These are phyloP conservation scores for Neurospora cerealis DNA, from an alignment of 495 filamentous ascomycete genomes.

Conservation along the genomic window DNA sequence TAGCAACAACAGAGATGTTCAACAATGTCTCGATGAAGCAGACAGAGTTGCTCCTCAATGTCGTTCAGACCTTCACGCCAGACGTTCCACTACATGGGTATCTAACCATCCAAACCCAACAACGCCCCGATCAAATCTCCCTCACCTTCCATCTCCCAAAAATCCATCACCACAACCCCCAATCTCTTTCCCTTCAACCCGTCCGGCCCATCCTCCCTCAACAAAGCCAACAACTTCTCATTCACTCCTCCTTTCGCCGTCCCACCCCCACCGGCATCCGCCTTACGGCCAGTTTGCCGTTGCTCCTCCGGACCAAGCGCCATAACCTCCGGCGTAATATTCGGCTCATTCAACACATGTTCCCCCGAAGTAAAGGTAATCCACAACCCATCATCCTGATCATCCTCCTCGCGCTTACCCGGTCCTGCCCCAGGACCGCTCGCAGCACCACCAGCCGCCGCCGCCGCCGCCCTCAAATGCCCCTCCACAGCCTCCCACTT, in stretches of 20 bases:
- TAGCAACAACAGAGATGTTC: neutral
- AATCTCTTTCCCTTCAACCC: neutral
- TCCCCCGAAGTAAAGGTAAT: constrained; percentile 41
- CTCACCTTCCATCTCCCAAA: neutral
- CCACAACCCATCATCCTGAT: constrained; percentile 27
- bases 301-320: constrained; percentile 12
- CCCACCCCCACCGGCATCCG: neutral
- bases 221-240: neutral
- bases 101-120: neutral
- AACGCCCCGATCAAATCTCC: neutral
- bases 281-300: neutral
- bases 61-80: neutral
- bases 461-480: constrained; percentile 55
- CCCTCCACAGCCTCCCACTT: constrained; percentile 59
- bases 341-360: constrained; percentile 30
- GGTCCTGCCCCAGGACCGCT: too few species aligned
- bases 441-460: constrained; percentile 1
- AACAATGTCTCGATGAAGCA: constrained; percentile 28
- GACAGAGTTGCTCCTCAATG: constrained; percentile 25
- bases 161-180: neutral
- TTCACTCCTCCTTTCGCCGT: neutral
- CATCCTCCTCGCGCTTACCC: neutral
- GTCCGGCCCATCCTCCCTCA: neutral
- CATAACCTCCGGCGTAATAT: constrained; percentile 37
- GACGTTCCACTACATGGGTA: neutral